Evolutionary conservation across 2,329 filamentous ascomycete genomes (phyloP).

Genomic region (Xylariales sp.): DNA sequence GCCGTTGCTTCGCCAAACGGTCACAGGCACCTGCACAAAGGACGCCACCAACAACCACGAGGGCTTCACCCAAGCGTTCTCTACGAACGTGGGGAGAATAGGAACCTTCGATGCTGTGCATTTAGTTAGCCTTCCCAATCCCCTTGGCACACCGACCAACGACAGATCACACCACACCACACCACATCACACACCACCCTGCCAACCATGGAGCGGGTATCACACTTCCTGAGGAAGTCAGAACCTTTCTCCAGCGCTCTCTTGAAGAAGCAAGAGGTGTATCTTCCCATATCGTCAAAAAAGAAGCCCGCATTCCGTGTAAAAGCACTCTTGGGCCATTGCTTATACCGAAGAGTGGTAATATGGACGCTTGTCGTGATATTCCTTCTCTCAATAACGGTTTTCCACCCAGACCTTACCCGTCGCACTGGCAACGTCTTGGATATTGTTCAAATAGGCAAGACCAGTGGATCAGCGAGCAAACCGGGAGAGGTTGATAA

Average conservation of each 20-base stretch:
- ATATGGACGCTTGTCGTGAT: conserved; percentile 43
- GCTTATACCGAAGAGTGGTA: conserved; percentile 47
- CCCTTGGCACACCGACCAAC: neutral
- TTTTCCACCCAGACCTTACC: conserved; percentile 28
- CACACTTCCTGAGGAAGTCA: too few relatives aligned
- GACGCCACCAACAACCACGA: too few relatives aligned
- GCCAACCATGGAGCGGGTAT: conserved; percentile 19
- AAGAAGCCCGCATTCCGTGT: conserved; percentile 35
- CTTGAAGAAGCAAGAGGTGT: conserved; percentile 17
- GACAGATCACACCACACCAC: too few relatives aligned
- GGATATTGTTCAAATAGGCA: conserved; percentile 20
- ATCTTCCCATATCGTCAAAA: conserved; percentile 23
- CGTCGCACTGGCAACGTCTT: conserved; percentile 20
- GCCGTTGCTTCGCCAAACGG: too few relatives aligned
- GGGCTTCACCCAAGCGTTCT: conserved; percentile 3
- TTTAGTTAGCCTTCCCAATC: neutral
- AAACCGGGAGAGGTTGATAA: conserved; percentile 8
- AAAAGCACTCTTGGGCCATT: conserved; percentile 44
- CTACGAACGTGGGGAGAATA: neutral
- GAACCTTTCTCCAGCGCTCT: conserved; percentile 12
- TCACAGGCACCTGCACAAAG: too few relatives aligned
- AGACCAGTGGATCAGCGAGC: conserved; percentile 8
- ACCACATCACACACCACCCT: neutral
- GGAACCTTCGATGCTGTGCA: neutral
- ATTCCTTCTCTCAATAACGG: conserved; percentile 33